Percentiles rank a stretch among this genome's conserved stretches.
phyloP scores from a whole-genome alignment of 208 protist species.

The Phytomonas francai region DNA sequence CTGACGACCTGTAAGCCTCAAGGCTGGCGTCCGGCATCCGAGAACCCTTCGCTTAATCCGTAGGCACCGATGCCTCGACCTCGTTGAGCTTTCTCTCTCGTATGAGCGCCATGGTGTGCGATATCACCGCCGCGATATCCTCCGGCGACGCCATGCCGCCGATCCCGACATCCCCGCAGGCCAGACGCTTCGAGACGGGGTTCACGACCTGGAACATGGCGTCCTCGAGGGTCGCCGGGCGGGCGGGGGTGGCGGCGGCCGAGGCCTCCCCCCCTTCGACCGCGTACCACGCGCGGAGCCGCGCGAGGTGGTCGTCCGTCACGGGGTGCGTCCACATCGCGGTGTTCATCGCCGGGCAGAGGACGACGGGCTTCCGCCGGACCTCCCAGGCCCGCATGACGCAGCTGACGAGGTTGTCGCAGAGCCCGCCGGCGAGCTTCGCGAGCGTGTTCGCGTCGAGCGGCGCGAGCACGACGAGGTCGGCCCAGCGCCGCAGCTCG shows the following conservation, averaged over 20 bases:
- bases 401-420: slow-evolving; percentile 94
- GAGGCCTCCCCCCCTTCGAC: background rate
- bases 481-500: slow-evolving; percentile 92
- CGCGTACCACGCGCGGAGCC: slow-evolving; percentile 53
- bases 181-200: slow-evolving; percentile 88
- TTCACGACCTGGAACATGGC: slow-evolving; percentile 80
- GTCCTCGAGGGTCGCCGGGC: slow-evolving; percentile 31
- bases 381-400: slow-evolving; percentile 94
- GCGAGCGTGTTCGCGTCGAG: slow-evolving; percentile 96
- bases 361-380: slow-evolving; percentile 81
- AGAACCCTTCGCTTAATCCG: background rate
- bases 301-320: slow-evolving; percentile 68
- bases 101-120: slow-evolving; percentile 57
- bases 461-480: slow-evolving; percentile 94
- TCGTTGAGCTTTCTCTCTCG: slow-evolving; percentile 27
- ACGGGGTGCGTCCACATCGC: slow-evolving; percentile 96
- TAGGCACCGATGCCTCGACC: background rate
- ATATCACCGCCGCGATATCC: slow-evolving; percentile 60
- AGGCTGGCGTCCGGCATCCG: background rate
- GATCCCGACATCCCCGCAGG: slow-evolving; percentile 92
- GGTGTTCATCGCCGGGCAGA: slow-evolving; percentile 98
- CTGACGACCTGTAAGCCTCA: background rate
- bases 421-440: slow-evolving; percentile 91
- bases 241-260: background rate
- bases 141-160: slow-evolving; percentile 89